Conservation (phyloP, 179 eudicot genomes). For the Drosera spatulata region DNA sequence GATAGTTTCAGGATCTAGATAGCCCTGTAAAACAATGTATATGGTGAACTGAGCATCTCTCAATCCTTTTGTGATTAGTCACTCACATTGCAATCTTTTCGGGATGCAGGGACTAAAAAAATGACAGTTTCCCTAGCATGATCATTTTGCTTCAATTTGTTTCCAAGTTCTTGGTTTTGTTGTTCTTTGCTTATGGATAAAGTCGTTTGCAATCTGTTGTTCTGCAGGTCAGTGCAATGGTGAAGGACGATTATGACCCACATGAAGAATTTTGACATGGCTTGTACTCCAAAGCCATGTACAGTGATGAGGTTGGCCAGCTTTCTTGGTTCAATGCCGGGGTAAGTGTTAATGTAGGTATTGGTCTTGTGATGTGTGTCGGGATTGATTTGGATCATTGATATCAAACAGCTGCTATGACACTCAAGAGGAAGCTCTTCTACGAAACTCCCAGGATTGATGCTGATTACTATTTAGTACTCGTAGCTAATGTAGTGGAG, state of each 20-base stretch:
- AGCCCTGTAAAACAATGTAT: too few species aligned
- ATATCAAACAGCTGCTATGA: constrained; percentile 49
- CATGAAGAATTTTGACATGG: constrained; percentile 23
- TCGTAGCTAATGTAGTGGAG: too few species aligned
- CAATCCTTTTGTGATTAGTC: too few species aligned
- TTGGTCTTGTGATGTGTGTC: constrained; percentile 59
- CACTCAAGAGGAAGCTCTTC: constrained; percentile 40
- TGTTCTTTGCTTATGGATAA: not conserved
- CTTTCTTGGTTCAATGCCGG: constrained; percentile 62
- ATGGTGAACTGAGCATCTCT: too few species aligned
- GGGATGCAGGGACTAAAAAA: too few species aligned
- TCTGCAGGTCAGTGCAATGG: constrained; percentile 26
- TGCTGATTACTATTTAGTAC: too few species aligned
- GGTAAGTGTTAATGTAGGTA: constrained; percentile 46
- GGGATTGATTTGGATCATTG: constrained; percentile 55
- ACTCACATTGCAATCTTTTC: too few species aligned
- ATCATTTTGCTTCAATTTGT: too few species aligned
- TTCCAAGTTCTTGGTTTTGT: not conserved
- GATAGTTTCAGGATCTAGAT: too few species aligned
- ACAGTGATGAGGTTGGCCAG: constrained; percentile 42
- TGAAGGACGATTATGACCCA: constrained; percentile 25
- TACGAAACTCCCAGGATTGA: not conserved
- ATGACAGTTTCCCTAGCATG: too few species aligned
- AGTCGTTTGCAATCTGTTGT: not conserved
- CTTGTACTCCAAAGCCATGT: constrained; percentile 34